Evolutionary conservation across 1,139 yeast species (phyloP).

Genomic region (Waltiozyma sp.): DNA sequence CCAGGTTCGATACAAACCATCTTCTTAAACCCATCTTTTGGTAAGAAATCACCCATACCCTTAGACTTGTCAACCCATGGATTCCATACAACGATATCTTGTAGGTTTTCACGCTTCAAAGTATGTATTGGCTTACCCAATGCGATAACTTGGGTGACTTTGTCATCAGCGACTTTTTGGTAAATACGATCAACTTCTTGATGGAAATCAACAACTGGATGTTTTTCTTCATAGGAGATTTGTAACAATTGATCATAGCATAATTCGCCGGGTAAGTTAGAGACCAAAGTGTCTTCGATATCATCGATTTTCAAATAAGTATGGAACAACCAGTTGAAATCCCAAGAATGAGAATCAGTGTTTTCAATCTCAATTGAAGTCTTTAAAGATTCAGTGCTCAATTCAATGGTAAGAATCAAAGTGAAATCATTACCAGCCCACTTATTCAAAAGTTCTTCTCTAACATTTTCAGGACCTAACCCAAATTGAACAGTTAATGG

Average conservation of each 20-base stretch:
- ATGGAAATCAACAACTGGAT: conserved; percentile 60
- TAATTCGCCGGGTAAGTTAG: conserved; percentile 59
- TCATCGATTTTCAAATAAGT: conserved; percentile 75
- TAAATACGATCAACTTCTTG: conserved; percentile 84
- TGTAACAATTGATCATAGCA: conserved; percentile 68
- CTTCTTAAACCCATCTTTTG: conserved; percentile 68
- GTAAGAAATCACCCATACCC: conserved; percentile 80
- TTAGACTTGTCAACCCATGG: conserved; percentile 82
- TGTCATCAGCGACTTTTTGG: conserved; percentile 42
- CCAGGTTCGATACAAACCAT: conserved; percentile 97
- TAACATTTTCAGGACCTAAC: conserved; percentile 72
- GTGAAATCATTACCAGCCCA: conserved; percentile 69
- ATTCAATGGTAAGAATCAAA: conserved; percentile 54
- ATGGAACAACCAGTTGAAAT: conserved; percentile 92
- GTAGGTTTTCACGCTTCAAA: conserved; percentile 53
- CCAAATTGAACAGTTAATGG: conserved; percentile 81
- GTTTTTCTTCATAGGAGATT: conserved; percentile 54
- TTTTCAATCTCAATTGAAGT: conserved; percentile 72
- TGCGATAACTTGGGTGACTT: conserved; percentile 53
- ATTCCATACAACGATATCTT: conserved; percentile 94
- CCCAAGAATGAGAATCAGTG: conserved; percentile 51
- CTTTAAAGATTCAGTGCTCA: conserved; percentile 41
- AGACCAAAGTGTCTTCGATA: conserved; percentile 64
- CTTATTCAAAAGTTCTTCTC: conserved; percentile 37
- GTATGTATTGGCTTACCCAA: conserved; percentile 61